Evolutionary conservation across 495 filamentous ascomycete genomes (phyloP).

Genomic region (Talaromyces proteolyticus): DNA sequence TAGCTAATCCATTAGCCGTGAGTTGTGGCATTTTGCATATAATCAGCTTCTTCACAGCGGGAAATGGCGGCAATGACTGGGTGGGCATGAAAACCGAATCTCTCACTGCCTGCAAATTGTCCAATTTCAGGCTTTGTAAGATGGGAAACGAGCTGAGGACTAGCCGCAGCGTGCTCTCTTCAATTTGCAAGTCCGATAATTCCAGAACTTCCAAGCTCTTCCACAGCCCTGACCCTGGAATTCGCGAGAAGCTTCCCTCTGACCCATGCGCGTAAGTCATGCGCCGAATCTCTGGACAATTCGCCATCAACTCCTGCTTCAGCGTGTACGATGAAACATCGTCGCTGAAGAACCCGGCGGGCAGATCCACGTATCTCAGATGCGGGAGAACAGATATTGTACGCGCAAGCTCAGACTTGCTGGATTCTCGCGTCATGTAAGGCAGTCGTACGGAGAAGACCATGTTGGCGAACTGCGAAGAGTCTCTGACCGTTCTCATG

Average conservation of each 20-base stretch:
- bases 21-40: constrained; percentile 63
- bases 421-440: constrained; percentile 93
- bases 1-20: constrained; percentile 61
- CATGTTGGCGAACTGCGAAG: constrained; percentile 53
- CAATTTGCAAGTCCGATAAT: constrained; percentile 63
- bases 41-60: constrained; percentile 60
- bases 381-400: constrained; percentile 81
- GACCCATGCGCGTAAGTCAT: constrained; percentile 79
- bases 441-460: constrained; percentile 82
- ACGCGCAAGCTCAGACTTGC: constrained; percentile 76
- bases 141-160: constrained; percentile 60
- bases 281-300: constrained; percentile 77
- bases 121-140: constrained; percentile 67
- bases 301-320: constrained; percentile 74
- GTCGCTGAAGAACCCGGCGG: constrained; percentile 70
- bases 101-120: constrained; percentile 59
- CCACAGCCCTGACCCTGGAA: constrained; percentile 66
- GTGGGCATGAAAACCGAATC: constrained; percentile 65
- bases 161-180: constrained; percentile 62
- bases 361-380: constrained; percentile 85
- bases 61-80: constrained; percentile 57
- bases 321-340: constrained; percentile 68
- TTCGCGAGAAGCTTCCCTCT: constrained; percentile 68
- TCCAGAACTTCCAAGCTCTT: constrained; percentile 74
- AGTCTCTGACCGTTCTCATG: constrained; percentile 72